Evolutionary conservation across 768 basidiomycete species (phyloP).

Genomic region (Suillus sp.): DNA sequence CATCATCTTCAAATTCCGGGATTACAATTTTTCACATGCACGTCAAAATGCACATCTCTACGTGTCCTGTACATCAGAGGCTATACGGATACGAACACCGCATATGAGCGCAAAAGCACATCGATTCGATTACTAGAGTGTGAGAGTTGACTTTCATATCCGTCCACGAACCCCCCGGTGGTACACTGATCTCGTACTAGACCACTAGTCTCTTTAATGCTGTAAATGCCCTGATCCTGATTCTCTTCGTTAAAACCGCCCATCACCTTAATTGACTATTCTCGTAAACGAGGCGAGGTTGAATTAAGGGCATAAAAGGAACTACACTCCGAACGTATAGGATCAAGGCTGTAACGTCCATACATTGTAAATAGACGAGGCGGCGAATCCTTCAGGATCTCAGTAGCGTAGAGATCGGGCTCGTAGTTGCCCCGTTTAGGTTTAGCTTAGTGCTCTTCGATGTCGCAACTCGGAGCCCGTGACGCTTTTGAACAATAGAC

Average conservation of each 20-base stretch:
- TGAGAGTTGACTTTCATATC: not conserved
- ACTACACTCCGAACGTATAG: not conserved
- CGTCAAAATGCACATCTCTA: not conserved
- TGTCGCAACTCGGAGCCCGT: not conserved
- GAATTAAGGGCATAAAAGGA: not conserved
- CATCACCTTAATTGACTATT: not conserved
- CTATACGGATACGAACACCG: not conserved
- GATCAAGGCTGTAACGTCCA: not conserved
- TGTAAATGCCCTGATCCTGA: slow-evolving; percentile 3
- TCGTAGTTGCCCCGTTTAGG: not conserved
- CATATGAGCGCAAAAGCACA: not conserved
- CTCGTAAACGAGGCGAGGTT: not conserved
- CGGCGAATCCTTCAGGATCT: not conserved
- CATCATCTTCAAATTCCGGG: not conserved
- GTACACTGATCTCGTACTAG: not conserved
- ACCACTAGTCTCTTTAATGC: not conserved
- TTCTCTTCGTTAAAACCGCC: not conserved
- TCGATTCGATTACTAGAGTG: not conserved
- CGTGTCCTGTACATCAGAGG: not conserved
- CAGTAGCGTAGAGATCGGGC: not conserved
- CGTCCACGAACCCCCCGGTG: not conserved
- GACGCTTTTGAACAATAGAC: not conserved
- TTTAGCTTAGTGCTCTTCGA: not conserved
- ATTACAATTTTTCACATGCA: not conserved
- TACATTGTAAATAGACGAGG: not conserved